Evolutionary conservation across 169 alveolate species (phyloP).

Genomic region (Amoebophrya sp.): DNA sequence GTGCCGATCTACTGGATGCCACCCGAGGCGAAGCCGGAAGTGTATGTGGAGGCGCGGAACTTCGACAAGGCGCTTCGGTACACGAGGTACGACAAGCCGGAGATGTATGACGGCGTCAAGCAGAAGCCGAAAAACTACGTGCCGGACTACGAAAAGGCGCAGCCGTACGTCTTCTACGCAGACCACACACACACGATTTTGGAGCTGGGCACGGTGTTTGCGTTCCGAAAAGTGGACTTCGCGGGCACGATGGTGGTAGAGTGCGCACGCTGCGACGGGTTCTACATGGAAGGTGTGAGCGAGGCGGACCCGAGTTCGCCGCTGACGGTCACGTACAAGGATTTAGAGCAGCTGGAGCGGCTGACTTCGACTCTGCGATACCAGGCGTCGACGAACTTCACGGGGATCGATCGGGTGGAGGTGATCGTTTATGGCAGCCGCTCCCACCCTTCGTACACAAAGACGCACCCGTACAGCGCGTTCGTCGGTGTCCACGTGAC

Average conservation of each 20-base stretch:
- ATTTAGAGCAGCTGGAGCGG: not conserved
- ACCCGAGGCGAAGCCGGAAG: not conserved
- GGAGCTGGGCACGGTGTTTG: not conserved
- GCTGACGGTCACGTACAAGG: not conserved
- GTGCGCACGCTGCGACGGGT: not conserved
- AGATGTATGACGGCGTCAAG: not conserved
- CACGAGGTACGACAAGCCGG: not conserved
- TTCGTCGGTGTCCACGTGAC: not conserved
- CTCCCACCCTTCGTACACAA: not conserved
- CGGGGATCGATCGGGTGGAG: not conserved
- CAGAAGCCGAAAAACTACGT: not conserved
- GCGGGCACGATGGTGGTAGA: not conserved
- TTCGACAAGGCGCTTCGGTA: not conserved
- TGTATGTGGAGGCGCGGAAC: not conserved
- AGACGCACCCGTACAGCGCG: not conserved
- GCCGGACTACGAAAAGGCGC: not conserved
- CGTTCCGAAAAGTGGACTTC: not conserved
- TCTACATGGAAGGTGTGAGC: not conserved
- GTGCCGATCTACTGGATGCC: not conserved
- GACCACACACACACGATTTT: not conserved
- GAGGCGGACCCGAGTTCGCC: not conserved
- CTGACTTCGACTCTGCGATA: not conserved
- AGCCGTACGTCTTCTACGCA: not conserved
- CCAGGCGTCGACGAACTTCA: not conserved
- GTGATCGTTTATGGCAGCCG: not conserved